Evolutionary conservation across 306 rosid species (phyloP).

Genomic region (Corylus avellana): DNA sequence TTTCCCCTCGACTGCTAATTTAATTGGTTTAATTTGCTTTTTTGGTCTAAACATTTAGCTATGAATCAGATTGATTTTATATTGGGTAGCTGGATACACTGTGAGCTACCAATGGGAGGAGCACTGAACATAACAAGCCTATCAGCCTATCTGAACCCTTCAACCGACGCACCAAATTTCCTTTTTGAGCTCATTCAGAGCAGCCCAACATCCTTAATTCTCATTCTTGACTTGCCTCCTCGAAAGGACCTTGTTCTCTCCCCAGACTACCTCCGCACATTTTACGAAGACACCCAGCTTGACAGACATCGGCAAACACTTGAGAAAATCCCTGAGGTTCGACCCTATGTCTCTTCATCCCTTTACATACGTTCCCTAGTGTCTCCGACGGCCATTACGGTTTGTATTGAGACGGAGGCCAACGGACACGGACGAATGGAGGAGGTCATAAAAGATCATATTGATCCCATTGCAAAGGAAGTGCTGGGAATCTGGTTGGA

Average conservation of each 20-base stretch:
- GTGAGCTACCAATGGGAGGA: slow-evolving; percentile 72
- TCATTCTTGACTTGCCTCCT: slow-evolving; percentile 71
- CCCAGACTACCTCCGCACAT: slow-evolving; percentile 66
- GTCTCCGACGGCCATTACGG: slow-evolving; percentile 62
- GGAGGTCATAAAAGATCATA: slow-evolving; percentile 56
- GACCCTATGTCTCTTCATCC: slow-evolving; percentile 62
- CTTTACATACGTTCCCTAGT: slow-evolving; percentile 55
- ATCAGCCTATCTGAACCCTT: slow-evolving; percentile 59
- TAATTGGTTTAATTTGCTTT: no score
- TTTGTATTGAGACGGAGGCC: slow-evolving; percentile 40
- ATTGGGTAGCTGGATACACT: slow-evolving; percentile 81
- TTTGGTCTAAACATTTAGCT: no score
- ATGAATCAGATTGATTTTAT: slow-evolving; percentile 62
- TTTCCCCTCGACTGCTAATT: neutral
- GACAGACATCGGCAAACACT: slow-evolving; percentile 56
- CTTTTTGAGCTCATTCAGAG: slow-evolving; percentile 67
- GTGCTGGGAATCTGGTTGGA: slow-evolving; percentile 76
- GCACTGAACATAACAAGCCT: slow-evolving; percentile 77
- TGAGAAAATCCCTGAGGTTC: slow-evolving; percentile 58
- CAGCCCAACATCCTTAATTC: slow-evolving; percentile 62
- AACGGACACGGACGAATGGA: slow-evolving; percentile 52
- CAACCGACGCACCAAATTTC: slow-evolving; percentile 83
- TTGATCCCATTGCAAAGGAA: slow-evolving; percentile 58
- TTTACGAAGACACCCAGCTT: slow-evolving; percentile 70
- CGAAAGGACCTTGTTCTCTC: slow-evolving; percentile 67